Percentiles rank a stretch among this genome's conserved stretches.
Evolutionary conservation across 2,329 filamentous ascomycete genomes (phyloP).

Genomic region (Curvularia hawaiiensis): DNA sequence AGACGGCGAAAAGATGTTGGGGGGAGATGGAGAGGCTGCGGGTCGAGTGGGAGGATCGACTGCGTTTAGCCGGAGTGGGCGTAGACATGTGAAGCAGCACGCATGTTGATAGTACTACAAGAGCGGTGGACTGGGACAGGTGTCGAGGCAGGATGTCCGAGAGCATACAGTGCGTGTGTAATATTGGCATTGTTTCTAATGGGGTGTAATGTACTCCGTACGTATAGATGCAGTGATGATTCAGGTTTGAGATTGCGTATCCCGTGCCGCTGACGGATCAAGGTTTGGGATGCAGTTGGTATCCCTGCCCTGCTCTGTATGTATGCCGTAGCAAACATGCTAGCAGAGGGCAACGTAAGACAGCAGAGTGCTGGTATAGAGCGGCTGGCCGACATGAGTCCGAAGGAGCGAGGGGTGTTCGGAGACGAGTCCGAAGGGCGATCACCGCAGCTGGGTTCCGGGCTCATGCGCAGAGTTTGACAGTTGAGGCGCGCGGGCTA

Average conservation of each 20-base stretch:
- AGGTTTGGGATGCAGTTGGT: not conserved
- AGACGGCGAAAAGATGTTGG: slow-evolving; percentile 67
- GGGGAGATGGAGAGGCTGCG: slow-evolving; percentile 73
- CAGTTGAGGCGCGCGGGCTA: slow-evolving; percentile 3
- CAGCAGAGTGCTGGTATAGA: not conserved
- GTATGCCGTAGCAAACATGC: not conserved
- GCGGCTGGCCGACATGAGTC: slow-evolving; percentile 4
- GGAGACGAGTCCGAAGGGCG: slow-evolving; percentile 8
- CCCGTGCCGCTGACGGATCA: not conserved
- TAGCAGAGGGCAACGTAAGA: not conserved
- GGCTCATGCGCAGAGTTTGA: slow-evolving; percentile 3
- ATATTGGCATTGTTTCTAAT: not conserved
- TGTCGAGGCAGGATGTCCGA: not conserved
- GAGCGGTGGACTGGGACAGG: not conserved
- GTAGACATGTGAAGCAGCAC: slow-evolving; percentile 28
- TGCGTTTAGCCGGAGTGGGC: slow-evolving; percentile 47
- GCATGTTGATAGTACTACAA: not conserved
- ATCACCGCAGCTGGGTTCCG: slow-evolving; percentile 1
- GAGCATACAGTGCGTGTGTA: not conserved
- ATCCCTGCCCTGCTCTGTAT: not conserved
- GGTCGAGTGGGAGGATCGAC: slow-evolving; percentile 61
- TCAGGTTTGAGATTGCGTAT: not conserved
- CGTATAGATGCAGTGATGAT: not conserved
- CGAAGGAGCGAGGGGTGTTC: slow-evolving; percentile 2
- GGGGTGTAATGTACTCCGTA: not conserved